Evolutionary conservation across 2,329 filamentous ascomycete genomes (phyloP).

Genomic region (Pseudogymnoascus sp.): DNA sequence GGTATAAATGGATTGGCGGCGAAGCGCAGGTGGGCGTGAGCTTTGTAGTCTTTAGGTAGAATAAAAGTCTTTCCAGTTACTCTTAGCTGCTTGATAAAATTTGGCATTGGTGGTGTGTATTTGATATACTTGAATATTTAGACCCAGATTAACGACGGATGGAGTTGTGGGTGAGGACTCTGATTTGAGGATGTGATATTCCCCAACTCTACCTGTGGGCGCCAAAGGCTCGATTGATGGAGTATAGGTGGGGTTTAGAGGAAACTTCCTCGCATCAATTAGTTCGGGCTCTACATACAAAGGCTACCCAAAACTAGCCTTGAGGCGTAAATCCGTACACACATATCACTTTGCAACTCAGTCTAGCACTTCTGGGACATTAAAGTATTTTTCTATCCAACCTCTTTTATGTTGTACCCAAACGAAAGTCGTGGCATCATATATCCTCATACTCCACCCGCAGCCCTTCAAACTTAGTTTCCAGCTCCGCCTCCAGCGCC

Average conservation of each 20-base stretch:
- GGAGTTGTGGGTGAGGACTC: not conserved
- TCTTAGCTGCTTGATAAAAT: not conserved
- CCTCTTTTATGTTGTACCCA: not conserved
- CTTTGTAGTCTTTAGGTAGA: not conserved
- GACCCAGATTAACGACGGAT: not conserved
- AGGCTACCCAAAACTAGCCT: not conserved
- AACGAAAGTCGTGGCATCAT: constrained; percentile 7
- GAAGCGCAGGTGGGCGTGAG: not conserved
- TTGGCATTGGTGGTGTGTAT: not conserved
- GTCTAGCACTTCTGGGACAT: not conserved
- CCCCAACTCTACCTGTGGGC: not conserved
- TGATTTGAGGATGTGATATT: not conserved
- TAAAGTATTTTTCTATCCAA: constrained; percentile 7
- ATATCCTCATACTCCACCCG: constrained; percentile 3
- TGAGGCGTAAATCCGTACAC: not conserved
- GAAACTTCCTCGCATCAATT: not conserved
- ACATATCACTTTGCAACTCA: not conserved
- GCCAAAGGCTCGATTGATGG: not conserved
- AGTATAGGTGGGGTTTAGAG: not conserved
- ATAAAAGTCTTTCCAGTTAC: not conserved
- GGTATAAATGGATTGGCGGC: not conserved
- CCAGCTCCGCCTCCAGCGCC: constrained; percentile 24
- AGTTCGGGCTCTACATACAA: not conserved
- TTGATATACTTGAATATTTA: not conserved
- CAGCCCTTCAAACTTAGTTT: not conserved